A percentile compares a stretch with the other conserved stretches of the same genome.
phyloP scores from a whole-genome alignment of 306 rosid species.

The Rubus parviflorus region DNA sequence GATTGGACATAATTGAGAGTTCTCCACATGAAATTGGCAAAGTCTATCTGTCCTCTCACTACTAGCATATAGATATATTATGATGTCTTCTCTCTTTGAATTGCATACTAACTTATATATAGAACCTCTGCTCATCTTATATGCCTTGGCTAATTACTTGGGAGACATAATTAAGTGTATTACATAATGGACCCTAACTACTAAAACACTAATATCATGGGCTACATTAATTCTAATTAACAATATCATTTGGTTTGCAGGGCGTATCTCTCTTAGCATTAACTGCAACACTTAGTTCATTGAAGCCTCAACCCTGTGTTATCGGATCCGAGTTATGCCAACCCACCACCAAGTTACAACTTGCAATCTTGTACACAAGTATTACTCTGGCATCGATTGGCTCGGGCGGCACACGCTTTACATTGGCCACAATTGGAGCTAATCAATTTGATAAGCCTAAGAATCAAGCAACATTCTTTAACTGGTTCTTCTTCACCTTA shows the following conservation, averaged over 20 bases:
- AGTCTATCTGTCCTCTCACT: background rate
- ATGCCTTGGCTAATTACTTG: background rate
- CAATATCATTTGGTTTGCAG: background rate
- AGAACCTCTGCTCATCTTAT: background rate
- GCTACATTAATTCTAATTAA: no score
- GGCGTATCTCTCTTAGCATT: background rate
- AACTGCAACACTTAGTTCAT: conserved; percentile 24
- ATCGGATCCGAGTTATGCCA: conserved; percentile 32
- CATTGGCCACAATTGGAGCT: conserved; percentile 51
- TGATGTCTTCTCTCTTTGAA: background rate
- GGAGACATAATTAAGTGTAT: background rate
- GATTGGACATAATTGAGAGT: background rate
- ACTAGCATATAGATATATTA: background rate
- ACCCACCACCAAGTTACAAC: conserved; percentile 33
- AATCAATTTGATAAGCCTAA: conserved; percentile 42
- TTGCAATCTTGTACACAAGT: conserved; percentile 31
- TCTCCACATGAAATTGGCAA: background rate
- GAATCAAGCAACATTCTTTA: conserved; percentile 37
- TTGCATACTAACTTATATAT: background rate
- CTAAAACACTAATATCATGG: no score
- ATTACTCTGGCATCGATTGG: conserved; percentile 36
- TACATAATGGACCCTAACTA: no score
- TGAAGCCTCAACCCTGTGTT: conserved; percentile 38
- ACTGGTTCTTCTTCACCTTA: conserved; percentile 45
- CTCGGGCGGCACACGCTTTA: conserved; percentile 52